These are phyloP conservation scores for Venturia nashicola DNA, from an alignment of 2,329 filamentous ascomycete genomes.

Conservation along the genomic window DNA sequence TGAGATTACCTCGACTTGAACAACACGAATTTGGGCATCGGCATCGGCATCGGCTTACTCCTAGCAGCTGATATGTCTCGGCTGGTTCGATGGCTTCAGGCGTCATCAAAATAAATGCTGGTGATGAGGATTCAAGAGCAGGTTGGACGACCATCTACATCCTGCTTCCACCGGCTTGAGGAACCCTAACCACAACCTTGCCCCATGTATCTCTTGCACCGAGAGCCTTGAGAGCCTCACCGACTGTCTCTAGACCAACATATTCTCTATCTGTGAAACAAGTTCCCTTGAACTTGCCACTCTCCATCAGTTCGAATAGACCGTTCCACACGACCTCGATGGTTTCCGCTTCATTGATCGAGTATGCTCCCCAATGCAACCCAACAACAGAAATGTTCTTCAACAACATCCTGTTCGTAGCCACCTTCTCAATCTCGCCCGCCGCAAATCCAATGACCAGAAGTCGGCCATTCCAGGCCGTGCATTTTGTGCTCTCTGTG, in stretches of 20 bases:
- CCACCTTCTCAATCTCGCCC: slow-evolving; percentile 78
- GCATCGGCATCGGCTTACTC: no score
- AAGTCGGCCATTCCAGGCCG: slow-evolving; percentile 82
- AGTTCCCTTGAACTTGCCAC: slow-evolving; percentile 71
- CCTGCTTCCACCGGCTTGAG: slow-evolving; percentile 45
- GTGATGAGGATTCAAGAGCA: no score
- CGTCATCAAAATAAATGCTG: no score
- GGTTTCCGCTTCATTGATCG: slow-evolving; percentile 56
- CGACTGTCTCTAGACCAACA: slow-evolving; percentile 68
- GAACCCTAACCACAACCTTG: slow-evolving; percentile 84
- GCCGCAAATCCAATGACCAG: slow-evolving; percentile 83
- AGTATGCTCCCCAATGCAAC: slow-evolving; percentile 83
- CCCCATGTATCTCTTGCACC: slow-evolving; percentile 83
- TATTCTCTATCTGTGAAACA: slow-evolving; percentile 74
- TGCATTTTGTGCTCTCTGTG: slow-evolving; percentile 78
- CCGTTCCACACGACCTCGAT: slow-evolving; percentile 69
- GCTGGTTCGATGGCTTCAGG: no score
- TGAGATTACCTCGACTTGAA: no score
- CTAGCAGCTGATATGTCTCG: no score
- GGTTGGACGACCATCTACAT: slow-evolving; percentile 14
- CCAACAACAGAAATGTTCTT: slow-evolving; percentile 91
- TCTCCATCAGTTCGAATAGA: slow-evolving; percentile 62
- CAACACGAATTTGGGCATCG: no score
- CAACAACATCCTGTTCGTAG: slow-evolving; percentile 80
- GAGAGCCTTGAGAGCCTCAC: slow-evolving; percentile 62